phyloP scores from a whole-genome alignment of 176 grass and related monocot genomes.

The Paspalum vaginatum region DNA sequence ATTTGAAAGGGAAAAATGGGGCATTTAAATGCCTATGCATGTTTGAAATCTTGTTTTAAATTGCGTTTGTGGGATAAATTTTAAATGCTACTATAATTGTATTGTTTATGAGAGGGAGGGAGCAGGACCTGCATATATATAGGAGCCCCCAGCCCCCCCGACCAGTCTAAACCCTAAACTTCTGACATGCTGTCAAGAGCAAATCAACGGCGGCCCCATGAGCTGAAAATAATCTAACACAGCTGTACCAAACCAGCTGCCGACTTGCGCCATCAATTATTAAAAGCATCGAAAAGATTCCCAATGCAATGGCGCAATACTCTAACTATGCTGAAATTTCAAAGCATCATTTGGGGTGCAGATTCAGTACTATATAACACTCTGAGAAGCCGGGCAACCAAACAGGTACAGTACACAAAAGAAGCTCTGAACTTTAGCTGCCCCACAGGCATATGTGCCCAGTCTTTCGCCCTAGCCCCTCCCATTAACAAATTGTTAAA shows the following conservation, averaged over 20 bases:
- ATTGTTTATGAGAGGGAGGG: no score
- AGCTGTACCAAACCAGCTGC: neutral
- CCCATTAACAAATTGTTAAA: conserved; percentile 28
- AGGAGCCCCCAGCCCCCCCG: neutral
- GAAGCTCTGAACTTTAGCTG: neutral
- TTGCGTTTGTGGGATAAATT: no score
- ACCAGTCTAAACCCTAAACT: neutral
- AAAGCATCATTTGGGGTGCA: neutral
- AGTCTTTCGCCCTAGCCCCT: neutral
- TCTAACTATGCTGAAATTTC: conserved; percentile 2
- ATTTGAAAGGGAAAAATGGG: no score
- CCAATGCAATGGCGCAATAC: neutral
- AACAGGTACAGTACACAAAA: neutral
- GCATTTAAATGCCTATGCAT: no score
- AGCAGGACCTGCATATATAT: neutral
- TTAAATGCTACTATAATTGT: no score
- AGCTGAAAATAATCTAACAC: neutral
- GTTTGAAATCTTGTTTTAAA: no score
- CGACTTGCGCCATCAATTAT: neutral
- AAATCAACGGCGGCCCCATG: neutral
- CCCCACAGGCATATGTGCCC: neutral
- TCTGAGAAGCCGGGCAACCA: neutral
- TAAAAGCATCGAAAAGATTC: neutral
- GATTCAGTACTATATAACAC: neutral
- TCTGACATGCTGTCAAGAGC: neutral